Conservation (phyloP, 768 basidiomycete species). For the Auricularia cornea region DNA sequence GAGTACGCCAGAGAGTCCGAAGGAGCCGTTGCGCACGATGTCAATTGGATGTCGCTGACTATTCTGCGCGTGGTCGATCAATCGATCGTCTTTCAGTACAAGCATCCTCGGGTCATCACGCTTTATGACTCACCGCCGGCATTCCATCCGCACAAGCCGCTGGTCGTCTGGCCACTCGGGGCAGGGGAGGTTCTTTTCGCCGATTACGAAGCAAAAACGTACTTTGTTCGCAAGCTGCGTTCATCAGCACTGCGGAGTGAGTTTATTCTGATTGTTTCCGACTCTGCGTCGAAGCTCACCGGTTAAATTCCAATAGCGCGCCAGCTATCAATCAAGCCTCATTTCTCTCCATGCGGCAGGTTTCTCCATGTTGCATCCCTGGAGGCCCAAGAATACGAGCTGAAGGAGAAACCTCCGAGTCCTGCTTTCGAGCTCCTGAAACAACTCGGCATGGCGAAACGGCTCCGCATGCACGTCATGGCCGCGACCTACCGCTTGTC, state of each 20-base stretch:
- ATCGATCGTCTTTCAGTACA: constrained; percentile 12
- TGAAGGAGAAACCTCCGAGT: not conserved
- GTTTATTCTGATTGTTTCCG: not conserved
- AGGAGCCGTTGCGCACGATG: no score
- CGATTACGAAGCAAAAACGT: constrained; percentile 19
- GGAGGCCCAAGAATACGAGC: constrained; percentile 12
- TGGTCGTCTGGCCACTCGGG: constrained; percentile 23
- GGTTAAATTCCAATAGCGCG: constrained; percentile 12
- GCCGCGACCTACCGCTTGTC: constrained; percentile 1
- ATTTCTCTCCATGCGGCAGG: constrained; percentile 19
- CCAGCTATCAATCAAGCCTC: constrained; percentile 20
- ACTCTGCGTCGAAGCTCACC: not conserved
- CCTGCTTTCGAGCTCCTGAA: not conserved
- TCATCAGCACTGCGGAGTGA: constrained; percentile 21
- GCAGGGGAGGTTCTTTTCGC: constrained; percentile 22
- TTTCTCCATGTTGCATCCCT: constrained; percentile 22
- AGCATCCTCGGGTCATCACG: constrained; percentile 11
- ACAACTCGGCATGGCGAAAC: not conserved
- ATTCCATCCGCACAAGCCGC: constrained; percentile 18
- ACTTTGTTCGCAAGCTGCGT: constrained; percentile 19
- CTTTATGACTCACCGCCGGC: constrained; percentile 21
- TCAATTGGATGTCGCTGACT: no score
- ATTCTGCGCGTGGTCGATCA: no score
- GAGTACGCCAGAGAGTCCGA: no score
- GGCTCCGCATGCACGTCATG: not conserved